Evolutionary conservation across 805 yeast genomes (phyloP), one percentile per base, ranked within the genome.

Genomic region (Peterozyma toletana): DNA sequence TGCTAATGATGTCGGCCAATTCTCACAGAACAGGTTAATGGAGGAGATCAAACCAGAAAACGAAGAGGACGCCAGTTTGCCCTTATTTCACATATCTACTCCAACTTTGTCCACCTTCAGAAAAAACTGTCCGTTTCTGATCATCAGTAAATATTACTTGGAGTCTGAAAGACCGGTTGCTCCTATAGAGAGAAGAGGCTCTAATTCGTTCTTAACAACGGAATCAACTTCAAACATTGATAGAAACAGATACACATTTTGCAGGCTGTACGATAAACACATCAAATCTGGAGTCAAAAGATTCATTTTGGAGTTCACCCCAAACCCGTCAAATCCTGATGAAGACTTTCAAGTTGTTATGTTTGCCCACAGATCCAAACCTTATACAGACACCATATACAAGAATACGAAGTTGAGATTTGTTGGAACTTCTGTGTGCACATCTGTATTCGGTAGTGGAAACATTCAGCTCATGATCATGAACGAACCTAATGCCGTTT

Each of bases 321-420:
- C 47, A 13, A 30, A 46, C 17, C 46, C 48, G 10, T 3, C 15
- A 9, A 11, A 37, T 7, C 41, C 44, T 9, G 15, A 37, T 7
- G 37, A 38, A 13, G 30, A 35, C 7, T 44, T 45, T 46, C 31
- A 40, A 31, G 41, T 47, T 29, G 40, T 40, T 21, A 45, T 49
- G 48, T 49, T 49, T 36, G 45, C 44, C 15, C 47, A 45, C 30
- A 31, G 48, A 9, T 41, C 45, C n/a, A 49, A 49, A 17, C 53
- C 53, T 5, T 49, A 45, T 39, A 44, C 50, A 14, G 53, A 49
- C 35, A 17, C 46, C 11, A 31, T 49, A 13, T 49, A 49, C 39
- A 47, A 45, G 37, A 39, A 41, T 5, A 48, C 50, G n/a, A 42
- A 36, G 33, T 40, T 49, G 17, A 42, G 53, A 15, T 47, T 49